phyloP scores from a whole-genome alignment of 345 rosid genomes.

The Hibiscus tridactylites region DNA sequence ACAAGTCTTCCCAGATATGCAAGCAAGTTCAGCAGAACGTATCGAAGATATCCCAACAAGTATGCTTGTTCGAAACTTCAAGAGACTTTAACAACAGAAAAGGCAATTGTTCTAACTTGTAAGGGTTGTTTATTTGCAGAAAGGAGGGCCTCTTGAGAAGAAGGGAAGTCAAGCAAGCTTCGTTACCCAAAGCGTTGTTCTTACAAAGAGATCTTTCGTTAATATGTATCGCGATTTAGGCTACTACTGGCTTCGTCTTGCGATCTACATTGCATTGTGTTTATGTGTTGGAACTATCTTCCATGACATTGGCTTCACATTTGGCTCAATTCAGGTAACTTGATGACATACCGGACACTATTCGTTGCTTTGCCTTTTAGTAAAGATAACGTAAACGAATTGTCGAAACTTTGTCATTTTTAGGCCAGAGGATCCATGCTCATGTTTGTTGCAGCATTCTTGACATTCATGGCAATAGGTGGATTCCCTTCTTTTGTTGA shows the following conservation, averaged over 20 bases:
- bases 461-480: slow-evolving; percentile 48
- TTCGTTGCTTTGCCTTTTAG: background rate
- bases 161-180: slow-evolving; percentile 35
- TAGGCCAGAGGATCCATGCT: slow-evolving; percentile 45
- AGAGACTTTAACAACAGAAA: background rate
- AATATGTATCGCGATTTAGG: slow-evolving; percentile 63
- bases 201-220: slow-evolving; percentile 36
- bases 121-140: slow-evolving; percentile 8
- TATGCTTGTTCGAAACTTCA: background rate
- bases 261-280: slow-evolving; percentile 36
- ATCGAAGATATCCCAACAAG: slow-evolving; percentile 9
- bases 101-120: background rate
- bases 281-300: slow-evolving; percentile 45
- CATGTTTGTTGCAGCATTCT: slow-evolving; percentile 37
- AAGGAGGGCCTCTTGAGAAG: slow-evolving; percentile 18
- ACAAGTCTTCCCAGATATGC: slow-evolving; percentile 13
- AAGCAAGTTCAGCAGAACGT: slow-evolving; percentile 13
- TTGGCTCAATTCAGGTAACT: slow-evolving; percentile 49
- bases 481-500: slow-evolving; percentile 53
- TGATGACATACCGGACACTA: background rate
- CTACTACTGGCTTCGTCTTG: slow-evolving; percentile 59
- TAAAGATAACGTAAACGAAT: background rate
- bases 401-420: background rate
- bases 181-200: slow-evolving; percentile 28
- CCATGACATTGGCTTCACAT: slow-evolving; percentile 28